Evolutionary conservation across 148 eudicot genomes (phyloP), one percentile per base, ranked within the genome.

Genomic region (Chenopodium album): DNA sequence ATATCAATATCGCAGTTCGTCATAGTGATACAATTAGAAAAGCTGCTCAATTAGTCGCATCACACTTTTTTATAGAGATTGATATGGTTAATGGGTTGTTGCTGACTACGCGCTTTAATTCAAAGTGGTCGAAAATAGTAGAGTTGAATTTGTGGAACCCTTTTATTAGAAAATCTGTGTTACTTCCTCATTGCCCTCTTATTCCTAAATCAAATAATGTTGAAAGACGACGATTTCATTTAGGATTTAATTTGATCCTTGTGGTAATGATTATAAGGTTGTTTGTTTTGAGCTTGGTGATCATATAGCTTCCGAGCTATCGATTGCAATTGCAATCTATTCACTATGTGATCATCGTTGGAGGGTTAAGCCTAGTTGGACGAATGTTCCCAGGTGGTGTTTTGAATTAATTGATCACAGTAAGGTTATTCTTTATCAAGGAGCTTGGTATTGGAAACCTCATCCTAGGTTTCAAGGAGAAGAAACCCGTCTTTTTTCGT

Each of bases 81-180:
- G 50, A 7, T 47, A 47, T 47, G 50, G 50, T 47, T 47, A 10
- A 47, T 47, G 50, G 50, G 50, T 47, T 47, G 50, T 7, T 47
- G 50, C 11, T 47, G 11, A 47, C 11, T 47, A 10, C 1, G 9
- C 11, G 50, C 11, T 47, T 7, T 47, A 47, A 10, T 47, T 47
- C 11, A 1, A 0, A 47, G 11, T 7, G 11, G 9, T 7, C 50
- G 50, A 31, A 31, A 31, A 31, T 31, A 1, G 32, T 31, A 2
- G 32, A 31, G 32, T 47, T 47, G 50, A 47, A 47, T 5, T 47
- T 73, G 62, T 73, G 76, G 76, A 73, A 73, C 56, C 76, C 76
- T 0, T 73, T 32, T 8, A n/a, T 47, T 46, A 52, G 19, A 2
- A 73, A 46, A 41, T 19, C 10, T 20, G 4, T 73, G 54, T 1